Evolutionary conservation across 129 eudicot genomes (phyloP), one percentile per base, ranked within the genome.

Genomic region (Flaveria trinervia): DNA sequence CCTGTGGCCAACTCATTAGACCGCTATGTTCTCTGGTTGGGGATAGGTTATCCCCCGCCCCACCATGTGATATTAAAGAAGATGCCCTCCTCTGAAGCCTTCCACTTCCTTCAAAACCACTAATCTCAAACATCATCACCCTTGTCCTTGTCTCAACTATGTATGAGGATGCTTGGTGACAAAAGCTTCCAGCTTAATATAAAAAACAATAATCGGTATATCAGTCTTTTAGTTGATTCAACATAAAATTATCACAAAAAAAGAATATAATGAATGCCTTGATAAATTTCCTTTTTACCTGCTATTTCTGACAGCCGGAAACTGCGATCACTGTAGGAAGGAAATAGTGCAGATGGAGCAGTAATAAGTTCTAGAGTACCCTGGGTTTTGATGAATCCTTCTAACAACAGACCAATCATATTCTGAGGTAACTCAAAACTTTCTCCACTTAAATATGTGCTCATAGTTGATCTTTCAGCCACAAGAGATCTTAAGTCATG

Each of bases 1-100:
- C 84, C 49, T 91, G 76, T 0, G 97, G 97, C 96, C 97, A 94
- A 65, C 92, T 89, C 97, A 94, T 85, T 3, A 94, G 84, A 52
- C 92, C 90, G 50, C 80, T 72, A 49, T 89, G 92, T 71, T 89
- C 90, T 80, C 84, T 76, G 62, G 55, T 65, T 33, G 86, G 77
- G 50, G 88, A 65, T 30, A 80, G 84, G 65, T 83, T 88, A 71
- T 91, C 92, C 6, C 68, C 65, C 6, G 33, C 33, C 33, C 48
- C 72, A 0, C 72, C 66, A 46, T 79, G 91, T 39, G 92, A 79
- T 71, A 85, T 57, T 22, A 81, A 39, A 3, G 98, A 94, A 71
- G 97, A 86, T 8, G 90, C 36, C 76, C 97, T 81, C 70, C 87
- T 91, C 71, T 77, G 88, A 28, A 91, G 90, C 64, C 79, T 62